Evolutionary conservation across 129 eudicot genomes (phyloP), one percentile per base, ranked within the genome.

Genomic region (Flaveria ramosissima): DNA sequence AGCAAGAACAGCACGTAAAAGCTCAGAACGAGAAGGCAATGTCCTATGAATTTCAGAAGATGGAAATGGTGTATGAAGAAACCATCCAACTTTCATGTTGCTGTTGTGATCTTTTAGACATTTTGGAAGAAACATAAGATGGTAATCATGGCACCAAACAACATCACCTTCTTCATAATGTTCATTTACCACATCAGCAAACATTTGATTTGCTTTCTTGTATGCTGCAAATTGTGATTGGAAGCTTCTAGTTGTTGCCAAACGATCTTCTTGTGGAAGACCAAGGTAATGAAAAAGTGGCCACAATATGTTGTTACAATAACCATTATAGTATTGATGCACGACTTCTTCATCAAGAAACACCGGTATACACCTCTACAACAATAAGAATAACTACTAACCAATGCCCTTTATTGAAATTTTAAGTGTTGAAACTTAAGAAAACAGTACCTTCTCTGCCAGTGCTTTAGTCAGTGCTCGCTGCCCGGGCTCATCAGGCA

Each of bases 121-220:
- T 76, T 89, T 80, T 36, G 98, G 98, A 9, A 94, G 96, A 77
- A 94, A 94, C 98, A 94, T 94, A 46, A 94, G 93, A 82, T 94
- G 98, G 81, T 91, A 94, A 78, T 94, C 98, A 66, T 94, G 98
- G 70, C 98, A 94, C 98, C 98, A 94, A 73, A 94, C 97, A 64
- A 94, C 92, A 77, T 94, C 98, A 73, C 98, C 98, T 80, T 91
- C 97, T 78, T 87, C 86, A 64, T 94, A 94, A 71, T 94, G 97
- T 80, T 81, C 71, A 13, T 89, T 84, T 13, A 94, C 98, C 51
- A 94, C 97, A 78, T 89, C 96, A 80, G 98, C 98, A 84, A 94
- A 94, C 98, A 91, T 91, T 73, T 91, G 91, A 85, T 94, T 94
- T 75, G 97, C 98, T 84, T 91, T 89, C 79, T 91, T 72, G 77